Evolutionary conservation across 169 alveolate genomes (phyloP), one percentile per base, ranked within the genome.

Genomic region (Amoebophrya sp.): DNA sequence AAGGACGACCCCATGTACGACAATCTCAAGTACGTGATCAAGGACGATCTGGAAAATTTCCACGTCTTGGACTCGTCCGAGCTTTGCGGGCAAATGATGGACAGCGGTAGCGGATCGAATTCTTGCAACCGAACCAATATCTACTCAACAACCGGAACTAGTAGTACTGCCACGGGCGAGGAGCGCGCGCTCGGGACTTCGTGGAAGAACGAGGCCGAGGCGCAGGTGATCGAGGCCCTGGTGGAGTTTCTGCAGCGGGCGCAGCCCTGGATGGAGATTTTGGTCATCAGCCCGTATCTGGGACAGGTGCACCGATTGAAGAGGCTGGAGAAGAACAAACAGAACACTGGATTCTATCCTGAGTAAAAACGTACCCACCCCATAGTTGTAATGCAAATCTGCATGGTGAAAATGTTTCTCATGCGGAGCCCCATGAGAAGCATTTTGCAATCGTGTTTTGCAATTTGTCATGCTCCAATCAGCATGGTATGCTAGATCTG

Each of bases 1-100:
- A 94, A 93, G 90, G 94, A 89, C 91, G 91, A 40, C 38, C 66
- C 66, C 18, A 47, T 47, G 66, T 47, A 47, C 66, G 77, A 89
- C 40, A 89, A 89, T 89, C 29, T 89, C 35, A 89, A 39, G 91
- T 39, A 89, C 12, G 77, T 89, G 66, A 18, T 47, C 29, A 47
- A 47, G 66, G 66, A 47, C 66, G 66, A 47, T 7, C 66, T 47
- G 18, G 66, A 7, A 18, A 47, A 47, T 47, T 47, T 47, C 66
- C 66, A 47, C 66, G 66, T 47, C 66, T 18, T 47, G 66, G 66
- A 47, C 18, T 12, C 66, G 18, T 7, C 29, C 18, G 66, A 7
- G 66, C 7, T 47, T 47, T 18, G 18, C 7, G 66, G 66, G 29
- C n/a, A n/a, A n/a, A n/a, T n/a, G n/a, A n/a, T n/a, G n/a, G n/a